These are phyloP conservation scores for Scleromitrula shiraiana DNA, from an alignment of 2,329 filamentous ascomycete species.

Conservation along the genomic window DNA sequence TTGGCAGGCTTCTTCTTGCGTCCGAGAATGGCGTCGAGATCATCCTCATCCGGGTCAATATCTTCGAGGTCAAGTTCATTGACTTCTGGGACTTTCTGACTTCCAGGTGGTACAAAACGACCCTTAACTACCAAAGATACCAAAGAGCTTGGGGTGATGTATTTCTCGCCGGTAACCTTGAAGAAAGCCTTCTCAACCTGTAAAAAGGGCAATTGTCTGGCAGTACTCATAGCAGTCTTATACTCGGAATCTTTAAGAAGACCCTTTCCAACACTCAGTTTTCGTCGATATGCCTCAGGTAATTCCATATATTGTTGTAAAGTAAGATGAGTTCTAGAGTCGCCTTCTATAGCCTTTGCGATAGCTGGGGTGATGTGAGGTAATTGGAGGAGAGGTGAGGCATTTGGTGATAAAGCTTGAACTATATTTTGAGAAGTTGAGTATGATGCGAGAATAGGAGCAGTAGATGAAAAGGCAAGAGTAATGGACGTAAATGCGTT, in stretches of 20 bases:
- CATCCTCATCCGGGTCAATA: constrained; percentile 85
- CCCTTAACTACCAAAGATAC: constrained; percentile 94
- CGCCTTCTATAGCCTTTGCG: constrained; percentile 61
- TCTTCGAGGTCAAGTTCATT: constrained; percentile 79
- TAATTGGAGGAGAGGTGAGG: constrained; percentile 84
- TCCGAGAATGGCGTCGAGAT: constrained; percentile 76
- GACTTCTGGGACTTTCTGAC: constrained; percentile 63
- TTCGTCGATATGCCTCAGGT: constrained; percentile 64
- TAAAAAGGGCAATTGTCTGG: constrained; percentile 75
- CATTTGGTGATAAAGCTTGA: constrained; percentile 76
- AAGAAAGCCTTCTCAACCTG: constrained; percentile 91
- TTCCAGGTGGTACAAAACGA: constrained; percentile 83
- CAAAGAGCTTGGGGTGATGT: constrained; percentile 84
- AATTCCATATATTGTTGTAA: constrained; percentile 86
- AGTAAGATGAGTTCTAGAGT: constrained; percentile 65
- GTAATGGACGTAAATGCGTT: constrained; percentile 81
- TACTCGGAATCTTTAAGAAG: constrained; percentile 74
- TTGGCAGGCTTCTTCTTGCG: constrained; percentile 61
- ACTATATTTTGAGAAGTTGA: constrained; percentile 77
- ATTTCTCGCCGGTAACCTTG: constrained; percentile 93
- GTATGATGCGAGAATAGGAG: constrained; percentile 75
- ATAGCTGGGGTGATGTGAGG: constrained; percentile 71
- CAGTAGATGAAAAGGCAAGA: constrained; percentile 77
- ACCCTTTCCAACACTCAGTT: constrained; percentile 59
- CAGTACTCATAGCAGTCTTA: constrained; percentile 64